Evolutionary conservation across 306 rosid genomes (phyloP).

Genomic region (Pterocarpus macrocarpus): DNA sequence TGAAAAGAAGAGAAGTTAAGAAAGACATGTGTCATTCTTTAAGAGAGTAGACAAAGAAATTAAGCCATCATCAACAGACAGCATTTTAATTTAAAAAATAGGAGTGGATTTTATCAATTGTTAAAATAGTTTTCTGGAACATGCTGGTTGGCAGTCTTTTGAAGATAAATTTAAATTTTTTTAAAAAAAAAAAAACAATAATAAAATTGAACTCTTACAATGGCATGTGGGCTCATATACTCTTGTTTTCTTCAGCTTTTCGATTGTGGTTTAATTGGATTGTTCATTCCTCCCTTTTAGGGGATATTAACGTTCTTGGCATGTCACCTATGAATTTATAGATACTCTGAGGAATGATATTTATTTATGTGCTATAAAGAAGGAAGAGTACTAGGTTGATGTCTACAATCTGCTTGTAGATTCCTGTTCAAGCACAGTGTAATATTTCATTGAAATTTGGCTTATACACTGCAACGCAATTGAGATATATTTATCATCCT

Average conservation of each 20-base stretch:
- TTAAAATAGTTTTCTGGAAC: conserved; percentile 18
- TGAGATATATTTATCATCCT: conserved; percentile 11
- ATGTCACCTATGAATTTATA: neutral
- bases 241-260: neutral
- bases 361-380: neutral
- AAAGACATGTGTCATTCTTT: neutral
- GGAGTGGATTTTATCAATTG: neutral
- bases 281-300: conserved; percentile 6
- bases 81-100: neutral
- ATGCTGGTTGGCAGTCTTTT: conserved; percentile 22
- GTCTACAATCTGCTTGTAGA: conserved; percentile 23
- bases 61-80: neutral
- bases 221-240: neutral
- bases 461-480: conserved; percentile 2
- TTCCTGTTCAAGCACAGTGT: conserved; percentile 9
- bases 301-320: conserved; percentile 5
- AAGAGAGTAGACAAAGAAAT: neutral
- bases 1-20: no score
- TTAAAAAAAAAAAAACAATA: no score
- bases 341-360: neutral
- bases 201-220: neutral
- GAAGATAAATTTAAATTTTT: neutral
- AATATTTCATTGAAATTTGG: conserved; percentile 18
- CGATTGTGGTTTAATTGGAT: neutral
- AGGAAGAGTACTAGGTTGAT: conserved; percentile 8